Evolutionary conservation across 2,329 filamentous ascomycete genomes (phyloP).

Genomic region (Aurifilum marmelostoma): DNA sequence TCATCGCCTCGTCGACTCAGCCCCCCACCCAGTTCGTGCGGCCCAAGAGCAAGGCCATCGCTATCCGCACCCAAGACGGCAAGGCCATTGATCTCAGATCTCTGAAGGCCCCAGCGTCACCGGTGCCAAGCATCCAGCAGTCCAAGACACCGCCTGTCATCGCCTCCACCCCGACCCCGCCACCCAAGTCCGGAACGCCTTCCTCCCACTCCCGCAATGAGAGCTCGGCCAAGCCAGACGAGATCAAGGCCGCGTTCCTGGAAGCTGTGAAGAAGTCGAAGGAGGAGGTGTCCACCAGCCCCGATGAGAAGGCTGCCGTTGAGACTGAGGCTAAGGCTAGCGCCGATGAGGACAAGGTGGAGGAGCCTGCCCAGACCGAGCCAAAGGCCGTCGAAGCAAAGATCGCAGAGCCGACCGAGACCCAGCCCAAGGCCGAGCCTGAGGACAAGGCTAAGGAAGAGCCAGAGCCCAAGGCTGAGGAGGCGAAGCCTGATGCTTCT

Average conservation of each 20-base stretch:
- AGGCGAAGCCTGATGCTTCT: constrained; percentile 39
- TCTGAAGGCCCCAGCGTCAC: constrained; percentile 60
- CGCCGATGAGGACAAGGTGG: constrained; percentile 33
- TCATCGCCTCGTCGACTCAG: constrained; percentile 45
- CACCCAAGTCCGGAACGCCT: constrained; percentile 72
- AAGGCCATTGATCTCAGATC: constrained; percentile 73
- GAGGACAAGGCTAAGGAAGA: constrained; percentile 34
- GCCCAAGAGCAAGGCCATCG: constrained; percentile 69
- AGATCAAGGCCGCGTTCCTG: constrained; percentile 82
- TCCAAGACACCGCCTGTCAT: constrained; percentile 71
- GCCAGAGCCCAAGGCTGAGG: constrained; percentile 46
- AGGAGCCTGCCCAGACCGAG: constrained; percentile 33
- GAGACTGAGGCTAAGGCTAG: constrained; percentile 34
- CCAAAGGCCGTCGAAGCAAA: constrained; percentile 35
- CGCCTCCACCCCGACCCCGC: constrained; percentile 76
- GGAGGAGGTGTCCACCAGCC: constrained; percentile 48
- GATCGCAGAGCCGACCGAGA: constrained; percentile 30
- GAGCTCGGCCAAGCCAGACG: constrained; percentile 74
- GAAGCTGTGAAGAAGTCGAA: constrained; percentile 71
- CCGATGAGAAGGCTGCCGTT: constrained; percentile 38
- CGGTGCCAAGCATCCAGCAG: constrained; percentile 56
- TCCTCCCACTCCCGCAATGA: constrained; percentile 70
- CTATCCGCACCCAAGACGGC: constrained; percentile 82
- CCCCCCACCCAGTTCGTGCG: constrained; percentile 58
- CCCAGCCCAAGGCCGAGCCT: constrained; percentile 20